phyloP scores from a whole-genome alignment of 768 basidiomycete genomes.

The Pholiota molesta region DNA sequence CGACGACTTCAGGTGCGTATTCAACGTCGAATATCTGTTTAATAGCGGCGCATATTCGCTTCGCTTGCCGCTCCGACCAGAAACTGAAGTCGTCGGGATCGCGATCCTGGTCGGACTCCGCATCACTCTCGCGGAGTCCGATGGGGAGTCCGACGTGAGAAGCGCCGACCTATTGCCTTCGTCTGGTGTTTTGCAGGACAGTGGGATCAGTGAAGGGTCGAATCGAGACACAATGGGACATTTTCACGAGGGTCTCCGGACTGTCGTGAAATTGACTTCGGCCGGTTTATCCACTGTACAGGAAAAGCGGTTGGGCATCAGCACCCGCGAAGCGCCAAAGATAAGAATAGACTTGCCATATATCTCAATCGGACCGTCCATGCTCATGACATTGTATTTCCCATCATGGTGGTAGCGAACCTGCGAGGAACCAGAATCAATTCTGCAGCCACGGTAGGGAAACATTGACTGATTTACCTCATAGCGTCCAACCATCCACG shows the following conservation, averaged over 20 bases:
- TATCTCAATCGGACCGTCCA: conserved; percentile 86
- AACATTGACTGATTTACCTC: conserved; percentile 55
- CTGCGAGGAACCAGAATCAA: conserved; percentile 34
- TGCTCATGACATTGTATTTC: conserved; percentile 93
- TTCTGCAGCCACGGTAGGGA: background rate
- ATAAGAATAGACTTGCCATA: conserved; percentile 59
- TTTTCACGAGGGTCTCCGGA: conserved; percentile 70
- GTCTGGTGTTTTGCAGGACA: conserved; percentile 50
- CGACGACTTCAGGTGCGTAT: conserved; percentile 84
- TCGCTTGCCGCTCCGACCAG: conserved; percentile 90
- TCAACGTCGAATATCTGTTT: conserved; percentile 87
- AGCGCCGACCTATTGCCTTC: background rate
- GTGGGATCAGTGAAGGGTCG: conserved; percentile 82
- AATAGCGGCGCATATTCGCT: conserved; percentile 80
- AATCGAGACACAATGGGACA: conserved; percentile 90
- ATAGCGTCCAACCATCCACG: conserved; percentile 86
- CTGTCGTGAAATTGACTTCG: conserved; percentile 62
- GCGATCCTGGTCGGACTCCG: conserved; percentile 41
- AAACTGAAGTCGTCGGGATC: conserved; percentile 95
- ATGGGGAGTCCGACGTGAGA: conserved; percentile 16
- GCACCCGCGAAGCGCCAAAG: conserved; percentile 8
- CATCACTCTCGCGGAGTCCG: conserved; percentile 17
- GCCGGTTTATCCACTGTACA: conserved; percentile 68
- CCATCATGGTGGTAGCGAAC: conserved; percentile 95
- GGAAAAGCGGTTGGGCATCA: conserved; percentile 1